Conservation (phyloP, 2,329 filamentous ascomycete genomes). For the Pestalotiopsis sp. region DNA sequence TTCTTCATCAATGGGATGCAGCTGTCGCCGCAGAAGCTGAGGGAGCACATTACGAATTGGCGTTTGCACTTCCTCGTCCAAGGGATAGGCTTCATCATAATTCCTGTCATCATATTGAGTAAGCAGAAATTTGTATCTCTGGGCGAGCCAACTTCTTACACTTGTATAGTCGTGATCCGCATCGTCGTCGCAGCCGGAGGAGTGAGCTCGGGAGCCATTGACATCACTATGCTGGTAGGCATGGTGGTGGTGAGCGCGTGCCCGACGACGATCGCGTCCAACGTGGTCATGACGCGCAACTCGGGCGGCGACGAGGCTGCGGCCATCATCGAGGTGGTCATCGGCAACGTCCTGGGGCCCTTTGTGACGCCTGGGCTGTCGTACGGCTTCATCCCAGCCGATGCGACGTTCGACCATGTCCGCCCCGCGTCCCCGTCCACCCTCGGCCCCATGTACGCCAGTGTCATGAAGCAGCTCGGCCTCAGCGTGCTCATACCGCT, state of each 20-base stretch:
- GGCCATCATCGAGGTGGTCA: slow-evolving; percentile 68
- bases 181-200: slow-evolving; percentile 50
- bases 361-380: slow-evolving; percentile 69
- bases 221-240: slow-evolving; percentile 67
- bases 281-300: slow-evolving; percentile 73
- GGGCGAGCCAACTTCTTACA: slow-evolving; percentile 9
- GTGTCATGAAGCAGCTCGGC: slow-evolving; percentile 70
- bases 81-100: slow-evolving; percentile 67
- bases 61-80: slow-evolving; percentile 70
- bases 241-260: slow-evolving; percentile 70
- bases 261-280: slow-evolving; percentile 73
- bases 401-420: slow-evolving; percentile 57
- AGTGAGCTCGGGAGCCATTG: slow-evolving; percentile 58
- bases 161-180: slow-evolving; percentile 43
- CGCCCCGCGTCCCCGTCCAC: slow-evolving; percentile 55
- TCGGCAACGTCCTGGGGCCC: slow-evolving; percentile 71
- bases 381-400: slow-evolving; percentile 60
- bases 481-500: slow-evolving; percentile 69
- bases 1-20: slow-evolving; percentile 75
- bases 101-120: slow-evolving; percentile 65
- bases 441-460: slow-evolving; percentile 64
- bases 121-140: background rate
- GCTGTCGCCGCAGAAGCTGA: slow-evolving; percentile 63
- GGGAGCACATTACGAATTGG: slow-evolving; percentile 67
- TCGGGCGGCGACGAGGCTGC: slow-evolving; percentile 70